Conservation (phyloP, 2,329 filamentous ascomycete species). For the Aspergillus fijiensis region DNA sequence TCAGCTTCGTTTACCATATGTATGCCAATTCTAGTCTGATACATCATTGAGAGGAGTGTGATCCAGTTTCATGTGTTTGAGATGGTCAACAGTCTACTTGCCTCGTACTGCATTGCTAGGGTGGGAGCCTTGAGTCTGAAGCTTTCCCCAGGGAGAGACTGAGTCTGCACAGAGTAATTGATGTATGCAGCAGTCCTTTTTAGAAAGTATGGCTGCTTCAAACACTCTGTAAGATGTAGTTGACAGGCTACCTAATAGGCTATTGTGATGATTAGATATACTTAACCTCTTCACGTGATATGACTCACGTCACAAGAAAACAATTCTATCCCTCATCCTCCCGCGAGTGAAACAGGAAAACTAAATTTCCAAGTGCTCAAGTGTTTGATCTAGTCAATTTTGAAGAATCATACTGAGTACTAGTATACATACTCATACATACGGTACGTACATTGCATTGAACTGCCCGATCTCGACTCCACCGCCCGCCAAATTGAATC, state of each 20-base stretch:
- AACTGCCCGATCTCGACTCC: slow-evolving; percentile 21
- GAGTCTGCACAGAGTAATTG: neutral
- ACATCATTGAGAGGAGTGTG: slow-evolving; percentile 27
- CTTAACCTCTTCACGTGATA: neutral
- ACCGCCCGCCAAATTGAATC: slow-evolving; percentile 21
- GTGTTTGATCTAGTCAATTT: too few relatives aligned
- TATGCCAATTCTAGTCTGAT: slow-evolving; percentile 15
- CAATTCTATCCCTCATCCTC: too few relatives aligned
- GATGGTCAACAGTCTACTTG: slow-evolving; percentile 7
- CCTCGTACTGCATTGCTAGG: neutral
- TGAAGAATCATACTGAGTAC: too few relatives aligned
- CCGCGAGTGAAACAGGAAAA: neutral
- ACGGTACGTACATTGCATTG: neutral
- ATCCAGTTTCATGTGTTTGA: slow-evolving; percentile 20
- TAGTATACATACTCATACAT: too few relatives aligned
- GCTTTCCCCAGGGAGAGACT: neutral
- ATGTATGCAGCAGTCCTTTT: neutral
- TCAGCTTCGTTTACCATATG: slow-evolving; percentile 11
- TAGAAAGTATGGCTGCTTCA: neutral
- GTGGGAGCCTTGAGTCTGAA: neutral
- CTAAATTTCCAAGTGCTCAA: neutral
- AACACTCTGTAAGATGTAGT: too few relatives aligned
- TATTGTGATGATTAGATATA: neutral
- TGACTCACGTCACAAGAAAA: neutral
- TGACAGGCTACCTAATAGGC: too few relatives aligned